phyloP scores from a whole-genome alignment of 2,329 filamentous ascomycete genomes.

The Tolypocladium tundrense region DNA sequence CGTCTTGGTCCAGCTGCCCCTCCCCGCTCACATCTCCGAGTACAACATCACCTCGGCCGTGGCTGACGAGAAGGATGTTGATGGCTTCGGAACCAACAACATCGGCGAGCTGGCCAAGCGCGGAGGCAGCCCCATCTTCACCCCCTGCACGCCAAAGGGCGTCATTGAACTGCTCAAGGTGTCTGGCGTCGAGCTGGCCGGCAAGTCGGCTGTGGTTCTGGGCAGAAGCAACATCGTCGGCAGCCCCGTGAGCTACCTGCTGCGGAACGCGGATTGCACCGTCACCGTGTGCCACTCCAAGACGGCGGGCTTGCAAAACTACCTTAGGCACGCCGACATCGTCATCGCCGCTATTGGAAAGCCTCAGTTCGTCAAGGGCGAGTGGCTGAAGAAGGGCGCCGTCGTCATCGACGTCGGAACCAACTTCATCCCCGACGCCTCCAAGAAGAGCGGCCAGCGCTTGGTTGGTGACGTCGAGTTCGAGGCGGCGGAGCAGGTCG shows the following conservation, averaged over 20 bases:
- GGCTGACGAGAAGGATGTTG: constrained; percentile 89
- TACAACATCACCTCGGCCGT: constrained; percentile 85
- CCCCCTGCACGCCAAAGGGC: constrained; percentile 93
- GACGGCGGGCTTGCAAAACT: constrained; percentile 60
- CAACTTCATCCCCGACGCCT: constrained; percentile 83
- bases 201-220: constrained; percentile 90
- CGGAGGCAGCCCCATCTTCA: constrained; percentile 79
- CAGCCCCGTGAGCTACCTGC: constrained; percentile 88
- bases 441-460: constrained; percentile 84
- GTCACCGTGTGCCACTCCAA: constrained; percentile 94
- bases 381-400: constrained; percentile 90
- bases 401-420: constrained; percentile 97
- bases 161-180: constrained; percentile 88
- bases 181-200: constrained; percentile 69
- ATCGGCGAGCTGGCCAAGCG: constrained; percentile 96
- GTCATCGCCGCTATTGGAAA: constrained; percentile 87
- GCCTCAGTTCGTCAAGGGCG: constrained; percentile 80
- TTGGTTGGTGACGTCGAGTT: constrained; percentile 95
- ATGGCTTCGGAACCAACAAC: constrained; percentile 88
- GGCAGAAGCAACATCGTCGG: constrained; percentile 96
- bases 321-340: constrained; percentile 79
- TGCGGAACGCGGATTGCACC: constrained; percentile 92
- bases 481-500: constrained; percentile 72
- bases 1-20: constrained; percentile 85
- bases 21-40: constrained; percentile 85